A percentile compares a stretch with the other conserved stretches of the same genome.
Conservation (phyloP, 2,329 filamentous ascomycete species). For the Fusarium bulbicola region DNA sequence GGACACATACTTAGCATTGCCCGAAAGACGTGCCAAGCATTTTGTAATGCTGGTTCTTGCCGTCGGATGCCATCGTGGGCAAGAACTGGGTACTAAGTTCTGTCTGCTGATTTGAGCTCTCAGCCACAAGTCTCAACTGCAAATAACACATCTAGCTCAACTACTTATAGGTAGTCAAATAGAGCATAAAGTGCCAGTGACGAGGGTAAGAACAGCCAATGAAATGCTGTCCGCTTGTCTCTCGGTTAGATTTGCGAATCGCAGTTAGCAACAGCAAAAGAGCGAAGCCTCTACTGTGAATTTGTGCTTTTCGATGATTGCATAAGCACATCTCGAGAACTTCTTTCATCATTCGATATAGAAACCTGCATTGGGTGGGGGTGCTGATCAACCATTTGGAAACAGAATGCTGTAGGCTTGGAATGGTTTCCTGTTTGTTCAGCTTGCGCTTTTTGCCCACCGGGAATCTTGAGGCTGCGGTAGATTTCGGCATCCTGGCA, state of each 20-base stretch:
- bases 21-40: neutral
- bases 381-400: neutral
- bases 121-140: too few relatives aligned
- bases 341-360: neutral
- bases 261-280: neutral
- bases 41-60: too few relatives aligned
- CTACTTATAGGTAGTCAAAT: too few relatives aligned
- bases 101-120: too few relatives aligned
- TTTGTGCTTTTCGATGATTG: neutral
- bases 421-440: too few relatives aligned
- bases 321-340: neutral
- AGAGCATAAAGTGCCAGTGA: too few relatives aligned
- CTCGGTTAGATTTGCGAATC: neutral
- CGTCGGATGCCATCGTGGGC: too few relatives aligned
- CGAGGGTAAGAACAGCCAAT: neutral
- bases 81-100: too few relatives aligned
- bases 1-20: neutral
- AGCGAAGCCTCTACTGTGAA: neutral
- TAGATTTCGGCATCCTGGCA: neutral
- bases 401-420: neutral
- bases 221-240: neutral
- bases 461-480: too few relatives aligned
- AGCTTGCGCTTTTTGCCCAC: too few relatives aligned
- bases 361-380: neutral
- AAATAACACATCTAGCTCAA: too few relatives aligned